phyloP scores from a whole-genome alignment of 1,284 basidiomycete species.

The Ustilago crameri region DNA sequence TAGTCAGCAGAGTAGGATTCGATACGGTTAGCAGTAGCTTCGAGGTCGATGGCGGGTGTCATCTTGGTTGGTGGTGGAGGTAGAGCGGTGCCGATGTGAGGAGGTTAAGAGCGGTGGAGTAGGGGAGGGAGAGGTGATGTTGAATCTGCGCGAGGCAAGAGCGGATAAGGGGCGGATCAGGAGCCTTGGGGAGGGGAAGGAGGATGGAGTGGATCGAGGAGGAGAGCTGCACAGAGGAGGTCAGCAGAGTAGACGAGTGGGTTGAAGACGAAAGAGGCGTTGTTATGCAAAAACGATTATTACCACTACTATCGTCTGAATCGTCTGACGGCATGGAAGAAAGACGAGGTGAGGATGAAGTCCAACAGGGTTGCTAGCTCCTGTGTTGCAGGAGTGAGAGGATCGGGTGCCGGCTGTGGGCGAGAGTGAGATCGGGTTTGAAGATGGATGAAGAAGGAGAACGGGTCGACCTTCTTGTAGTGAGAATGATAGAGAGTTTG shows the following conservation, averaged over 20 bases:
- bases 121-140: conserved; percentile 26
- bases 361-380: conserved; percentile 53
- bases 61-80: conserved; percentile 52
- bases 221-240: conserved; percentile 7
- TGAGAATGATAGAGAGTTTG: neutral
- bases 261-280: conserved; percentile 5
- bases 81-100: conserved; percentile 49
- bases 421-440: neutral
- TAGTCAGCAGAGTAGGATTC: conserved; percentile 33
- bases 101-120: conserved; percentile 30
- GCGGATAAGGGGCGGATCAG: conserved; percentile 43
- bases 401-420: conserved; percentile 38
- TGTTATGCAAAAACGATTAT: conserved; percentile 38
- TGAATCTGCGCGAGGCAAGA: conserved; percentile 19
- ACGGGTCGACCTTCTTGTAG: conserved; percentile 1
- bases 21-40: conserved; percentile 46
- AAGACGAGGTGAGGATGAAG: conserved; percentile 31
- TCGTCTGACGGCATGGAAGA: conserved; percentile 59
- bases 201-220: conserved; percentile 36
- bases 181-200: conserved; percentile 47
- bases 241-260: conserved; percentile 12
- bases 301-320: conserved; percentile 59
- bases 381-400: conserved; percentile 41
- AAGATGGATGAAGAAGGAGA: conserved; percentile 1
- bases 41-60: conserved; percentile 51